Evolutionary conservation across 768 basidiomycete species (phyloP).

Genomic region (Clathrus columnatus): DNA sequence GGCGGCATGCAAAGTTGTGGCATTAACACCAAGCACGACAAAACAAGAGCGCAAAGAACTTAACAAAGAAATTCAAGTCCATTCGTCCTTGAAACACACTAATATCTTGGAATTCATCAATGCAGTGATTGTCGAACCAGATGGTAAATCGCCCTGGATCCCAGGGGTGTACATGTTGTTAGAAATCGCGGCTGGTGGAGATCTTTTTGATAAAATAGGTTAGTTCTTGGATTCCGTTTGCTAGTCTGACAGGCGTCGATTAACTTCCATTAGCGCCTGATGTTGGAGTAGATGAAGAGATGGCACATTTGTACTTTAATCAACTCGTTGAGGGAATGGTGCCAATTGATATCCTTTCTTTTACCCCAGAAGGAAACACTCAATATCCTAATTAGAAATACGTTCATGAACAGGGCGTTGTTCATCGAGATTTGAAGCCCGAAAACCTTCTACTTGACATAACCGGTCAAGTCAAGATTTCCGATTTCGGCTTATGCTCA

Average conservation of each 20-base stretch:
- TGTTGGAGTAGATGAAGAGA: constrained; percentile 74
- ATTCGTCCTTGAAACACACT: constrained; percentile 65
- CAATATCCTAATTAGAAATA: constrained; percentile 45
- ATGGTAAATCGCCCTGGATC: constrained; percentile 35
- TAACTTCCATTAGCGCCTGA: constrained; percentile 61
- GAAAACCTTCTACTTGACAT: constrained; percentile 88
- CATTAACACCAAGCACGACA: constrained; percentile 52
- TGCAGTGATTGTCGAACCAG: constrained; percentile 61
- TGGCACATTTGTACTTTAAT: constrained; percentile 84
- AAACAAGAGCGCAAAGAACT: constrained; percentile 67
- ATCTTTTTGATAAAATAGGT: constrained; percentile 99
- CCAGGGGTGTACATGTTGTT: constrained; percentile 89
- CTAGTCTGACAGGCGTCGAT: neutral
- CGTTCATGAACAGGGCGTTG: constrained; percentile 84
- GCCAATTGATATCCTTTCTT: constrained; percentile 18
- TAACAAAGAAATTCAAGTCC: constrained; percentile 90
- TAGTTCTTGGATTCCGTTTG: constrained; percentile 20
- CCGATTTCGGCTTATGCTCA: constrained; percentile 89
- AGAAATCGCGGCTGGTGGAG: constrained; percentile 88
- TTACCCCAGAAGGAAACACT: constrained; percentile 3
- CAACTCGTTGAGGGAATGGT: constrained; percentile 84
- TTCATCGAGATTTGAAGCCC: constrained; percentile 94
- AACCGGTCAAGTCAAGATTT: constrained; percentile 81
- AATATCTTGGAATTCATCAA: constrained; percentile 82
- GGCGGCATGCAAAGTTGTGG: constrained; percentile 83